Base-by-base conservation (phyloP, 306 rosid species). In the Quercus engelmannii region DNA sequence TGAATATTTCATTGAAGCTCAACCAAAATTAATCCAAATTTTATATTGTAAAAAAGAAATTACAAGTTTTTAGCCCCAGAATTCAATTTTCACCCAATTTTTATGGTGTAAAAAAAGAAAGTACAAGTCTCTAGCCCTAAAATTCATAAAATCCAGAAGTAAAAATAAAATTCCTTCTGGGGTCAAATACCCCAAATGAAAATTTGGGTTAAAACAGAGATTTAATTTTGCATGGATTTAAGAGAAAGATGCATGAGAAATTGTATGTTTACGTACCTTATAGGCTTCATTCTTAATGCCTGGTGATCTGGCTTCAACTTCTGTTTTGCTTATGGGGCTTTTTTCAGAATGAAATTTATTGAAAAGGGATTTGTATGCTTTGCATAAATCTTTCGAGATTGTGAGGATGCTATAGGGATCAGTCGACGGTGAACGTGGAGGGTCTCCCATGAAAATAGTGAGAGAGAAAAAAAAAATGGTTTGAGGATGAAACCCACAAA, bases 341-440 rank as follows among this genome's bases (percentile, higher is more conserved):
- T 86, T 83, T 14, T 83, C 83, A 35, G 81, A 75, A 49, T 55
- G 63, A 83, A 74, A 79, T 88, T 88, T 86, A 59, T 18, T 61
- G 69, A 88, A 76, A 61, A 86, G 73, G 62, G 81, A 82, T 72
- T 82, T 86, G 75, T 79, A 84, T 43, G 74, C 94, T 79, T 85
- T 92, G 89, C 90, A 69, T 11, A 93, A 75, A 11, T 89, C 91
- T 85, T 89, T 90, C 41, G 91, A 77, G 25, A 91, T 82, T 67
- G 90, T 86, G 31, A 90, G 85, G 81, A 92, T 49, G 59, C 67
- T 54, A 77, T 85, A 80, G 69, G 89, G 74, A 84, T 91, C 97
- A 8, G 87, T 55, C 31, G 88, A 43, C 13, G 81, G 83, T 23
- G 87, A 88, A 25, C 84, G 94, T 59, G 85, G 73, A 55, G 20